phyloP scores from a whole-genome alignment of 257 asterid species.

The Jacaranda copaia region DNA sequence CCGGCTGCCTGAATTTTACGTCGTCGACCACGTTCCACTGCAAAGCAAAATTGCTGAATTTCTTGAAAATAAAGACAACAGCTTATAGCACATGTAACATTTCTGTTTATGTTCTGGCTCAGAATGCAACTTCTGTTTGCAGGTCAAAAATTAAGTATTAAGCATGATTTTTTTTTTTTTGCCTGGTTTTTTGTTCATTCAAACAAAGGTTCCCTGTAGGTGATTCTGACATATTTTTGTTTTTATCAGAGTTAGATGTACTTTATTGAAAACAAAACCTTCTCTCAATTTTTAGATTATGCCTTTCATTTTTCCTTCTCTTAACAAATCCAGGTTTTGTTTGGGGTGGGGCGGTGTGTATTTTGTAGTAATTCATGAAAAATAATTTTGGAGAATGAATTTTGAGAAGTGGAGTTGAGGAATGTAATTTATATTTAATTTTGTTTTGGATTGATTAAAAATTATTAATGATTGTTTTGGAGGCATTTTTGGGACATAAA shows the following conservation, averaged over 20 bases:
- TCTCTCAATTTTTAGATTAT: neutral
- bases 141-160: constrained; percentile 46
- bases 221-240: too few species aligned
- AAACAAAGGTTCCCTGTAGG: neutral
- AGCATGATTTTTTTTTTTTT: neutral
- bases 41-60: constrained; percentile 47
- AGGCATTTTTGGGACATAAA: too few species aligned
- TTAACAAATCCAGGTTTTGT: too few species aligned
- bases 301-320: neutral
- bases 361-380: too few species aligned
- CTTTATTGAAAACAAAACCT: neutral
- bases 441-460: too few species aligned
- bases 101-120: constrained; percentile 41
- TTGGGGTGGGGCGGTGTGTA: too few species aligned
- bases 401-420: too few species aligned
- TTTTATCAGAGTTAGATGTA: too few species aligned
- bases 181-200: neutral
- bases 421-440: too few species aligned
- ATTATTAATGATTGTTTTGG: too few species aligned
- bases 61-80: constrained; percentile 53
- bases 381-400: too few species aligned
- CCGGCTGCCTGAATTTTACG: constrained; percentile 60
- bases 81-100: constrained; percentile 54
- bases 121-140: constrained; percentile 54
- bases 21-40: constrained; percentile 57